phyloP scores from a whole-genome alignment of 1,284 basidiomycete species.

The Microbotryomycetes sp. region DNA sequence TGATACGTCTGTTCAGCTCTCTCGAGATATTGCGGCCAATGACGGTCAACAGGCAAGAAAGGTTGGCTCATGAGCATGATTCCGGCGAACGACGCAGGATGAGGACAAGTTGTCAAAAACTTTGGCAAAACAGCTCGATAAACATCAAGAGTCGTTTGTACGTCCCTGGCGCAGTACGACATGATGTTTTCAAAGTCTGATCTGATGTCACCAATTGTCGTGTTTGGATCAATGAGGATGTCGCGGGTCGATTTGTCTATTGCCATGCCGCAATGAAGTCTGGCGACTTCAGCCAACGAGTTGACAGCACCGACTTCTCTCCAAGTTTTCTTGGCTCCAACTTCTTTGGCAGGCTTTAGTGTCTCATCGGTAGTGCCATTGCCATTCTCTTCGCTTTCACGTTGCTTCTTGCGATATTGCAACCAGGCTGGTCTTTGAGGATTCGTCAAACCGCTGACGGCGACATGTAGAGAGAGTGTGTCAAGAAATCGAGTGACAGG shows the following conservation, averaged over 20 bases:
- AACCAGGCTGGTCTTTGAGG: constrained; percentile 92
- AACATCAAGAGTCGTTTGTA: constrained; percentile 75
- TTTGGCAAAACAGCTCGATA: constrained; percentile 73
- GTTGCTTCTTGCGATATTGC: constrained; percentile 62
- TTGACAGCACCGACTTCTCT: constrained; percentile 89
- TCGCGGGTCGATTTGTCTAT: constrained; percentile 74
- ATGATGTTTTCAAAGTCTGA: constrained; percentile 68
- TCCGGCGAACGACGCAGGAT: constrained; percentile 88
- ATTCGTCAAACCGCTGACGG: constrained; percentile 88
- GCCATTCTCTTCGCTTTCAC: constrained; percentile 46
- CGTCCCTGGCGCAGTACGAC: constrained; percentile 83
- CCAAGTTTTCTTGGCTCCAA: constrained; percentile 62
- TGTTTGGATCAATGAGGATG: constrained; percentile 60
- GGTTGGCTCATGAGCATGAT: constrained; percentile 86
- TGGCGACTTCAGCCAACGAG: constrained; percentile 85
- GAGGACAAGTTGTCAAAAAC: constrained; percentile 78
- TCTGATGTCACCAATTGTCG: constrained; percentile 58
- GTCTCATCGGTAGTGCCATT: not conserved
- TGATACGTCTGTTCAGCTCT: constrained; percentile 72
- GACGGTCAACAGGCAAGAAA: constrained; percentile 81
- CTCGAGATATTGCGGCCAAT: constrained; percentile 76
- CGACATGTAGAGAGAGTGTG: constrained; percentile 92
- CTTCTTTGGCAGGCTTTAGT: not conserved
- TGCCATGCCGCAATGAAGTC: constrained; percentile 74
- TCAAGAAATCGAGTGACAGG: constrained; percentile 81